Base-by-base conservation (phyloP, 2,329 filamentous ascomycete species). In the Alternaria sp. region DNA sequence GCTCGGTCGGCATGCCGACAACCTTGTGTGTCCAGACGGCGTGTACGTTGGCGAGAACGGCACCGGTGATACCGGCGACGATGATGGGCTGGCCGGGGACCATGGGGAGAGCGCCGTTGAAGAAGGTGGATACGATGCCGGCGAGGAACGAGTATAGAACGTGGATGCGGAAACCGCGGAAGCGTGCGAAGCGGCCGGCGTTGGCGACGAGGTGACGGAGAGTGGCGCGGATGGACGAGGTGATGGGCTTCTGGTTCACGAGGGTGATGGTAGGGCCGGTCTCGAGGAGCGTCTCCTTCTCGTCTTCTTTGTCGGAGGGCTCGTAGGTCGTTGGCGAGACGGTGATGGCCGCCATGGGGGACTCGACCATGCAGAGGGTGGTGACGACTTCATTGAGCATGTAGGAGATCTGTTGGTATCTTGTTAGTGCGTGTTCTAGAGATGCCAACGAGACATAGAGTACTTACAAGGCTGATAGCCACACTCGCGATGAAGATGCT, bases 11-110 rank as follows among this genome's bases (percentile, higher is more conserved):
- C 57, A 88, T 84, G 2, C 92, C 90, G 75, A 97, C 93, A 77
- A 97, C 88, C 73, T 92, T 90, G 77, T 97, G 93, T 4, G 93
- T 92, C 93, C 93, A 97, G 57, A 88, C 86, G 69, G 94, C 87
- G 77, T 88, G 87, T 62, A 95, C 79, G 73, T 91, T 91, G 40
- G 90, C 87, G 30, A 92, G 83, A 19, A 86, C 79, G 21, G 95
- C 79, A 55, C 87, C 84, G 25, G 88, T 84, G 45, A 91, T 61
- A 54, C 90, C 84, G 57, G 84, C 84, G 57, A 83, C 83, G 58
- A 91, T 43, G 57, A 89, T 68, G 54, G 83, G 74, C 60, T 83
- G 78, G 62, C 85, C 80, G 19, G 87, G 74, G 43, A 81, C 65
- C 45, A 74, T n/a, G 55, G 81, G 74, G 30, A 83, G 69, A 49